These are phyloP conservation scores for Ceriops zippeliana DNA, from an alignment of 345 rosid genomes.

Conservation along the genomic window DNA sequence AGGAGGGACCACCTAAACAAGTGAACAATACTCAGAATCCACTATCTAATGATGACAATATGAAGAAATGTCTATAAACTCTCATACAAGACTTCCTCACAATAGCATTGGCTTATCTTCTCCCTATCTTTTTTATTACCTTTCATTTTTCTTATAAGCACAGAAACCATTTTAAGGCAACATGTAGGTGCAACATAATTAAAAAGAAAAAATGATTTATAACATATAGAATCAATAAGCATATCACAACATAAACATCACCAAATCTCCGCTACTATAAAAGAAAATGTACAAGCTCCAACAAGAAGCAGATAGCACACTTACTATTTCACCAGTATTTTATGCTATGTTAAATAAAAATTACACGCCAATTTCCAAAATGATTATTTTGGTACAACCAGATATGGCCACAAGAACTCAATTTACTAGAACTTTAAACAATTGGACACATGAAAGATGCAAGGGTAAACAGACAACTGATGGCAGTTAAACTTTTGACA, in stretches of 20 bases:
- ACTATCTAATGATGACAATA: background rate
- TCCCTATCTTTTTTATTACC: too few relatives aligned
- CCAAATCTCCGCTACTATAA: too few relatives aligned
- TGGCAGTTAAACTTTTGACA: background rate
- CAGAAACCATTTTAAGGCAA: too few relatives aligned
- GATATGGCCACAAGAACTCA: background rate
- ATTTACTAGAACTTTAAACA: background rate
- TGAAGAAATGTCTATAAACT: slow-evolving; percentile 4
- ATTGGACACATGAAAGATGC: background rate
- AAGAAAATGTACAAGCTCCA: background rate
- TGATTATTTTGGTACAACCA: background rate
- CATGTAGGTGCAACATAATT: too few relatives aligned
- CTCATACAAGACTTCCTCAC: background rate
- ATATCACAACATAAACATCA: too few relatives aligned
- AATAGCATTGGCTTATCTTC: background rate
- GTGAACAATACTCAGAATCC: slow-evolving; percentile 23
- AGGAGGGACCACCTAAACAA: slow-evolving; percentile 54
- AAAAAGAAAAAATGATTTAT: too few relatives aligned
- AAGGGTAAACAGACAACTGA: background rate
- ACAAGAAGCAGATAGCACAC: background rate
- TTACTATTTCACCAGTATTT: background rate
- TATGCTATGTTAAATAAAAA: background rate
- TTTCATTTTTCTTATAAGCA: too few relatives aligned
- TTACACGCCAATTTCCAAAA: background rate
- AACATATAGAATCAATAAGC: too few relatives aligned